phyloP scores from a whole-genome alignment of 2,329 filamentous ascomycete species.

The Trichophyton schoenleinii region DNA sequence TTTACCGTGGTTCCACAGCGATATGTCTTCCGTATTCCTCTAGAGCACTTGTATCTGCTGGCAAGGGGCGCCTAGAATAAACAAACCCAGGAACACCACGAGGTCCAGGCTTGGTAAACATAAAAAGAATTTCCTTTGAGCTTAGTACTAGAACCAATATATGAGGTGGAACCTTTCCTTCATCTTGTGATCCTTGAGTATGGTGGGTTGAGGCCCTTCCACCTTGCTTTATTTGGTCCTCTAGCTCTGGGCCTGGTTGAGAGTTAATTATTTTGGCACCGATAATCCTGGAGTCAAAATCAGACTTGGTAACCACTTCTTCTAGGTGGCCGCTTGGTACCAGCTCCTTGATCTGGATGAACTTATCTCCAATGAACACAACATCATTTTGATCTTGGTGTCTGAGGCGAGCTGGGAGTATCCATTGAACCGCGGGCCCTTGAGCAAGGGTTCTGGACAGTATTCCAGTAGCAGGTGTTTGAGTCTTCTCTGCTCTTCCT shows the following conservation, averaged over 20 bases:
- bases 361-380: conserved; percentile 71
- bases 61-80: conserved; percentile 46
- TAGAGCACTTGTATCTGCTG: conserved; percentile 42
- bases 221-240: conserved; percentile 20
- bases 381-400: conserved; percentile 63
- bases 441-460: conserved; percentile 66
- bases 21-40: conserved; percentile 52
- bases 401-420: conserved; percentile 68
- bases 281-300: conserved; percentile 68
- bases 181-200: neutral
- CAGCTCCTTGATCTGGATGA: conserved; percentile 69
- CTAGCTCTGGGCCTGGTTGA: conserved; percentile 30
- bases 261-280: conserved; percentile 65
- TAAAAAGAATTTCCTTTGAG: conserved; percentile 59
- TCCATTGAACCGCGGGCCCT: conserved; percentile 62
- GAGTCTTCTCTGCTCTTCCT: conserved; percentile 18
- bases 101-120: conserved; percentile 47
- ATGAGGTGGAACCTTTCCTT: conserved; percentile 54
- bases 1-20: conserved; percentile 64
- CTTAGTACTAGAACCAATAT: conserved; percentile 65
- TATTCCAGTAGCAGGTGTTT: conserved; percentile 51
- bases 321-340: conserved; percentile 54
- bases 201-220: conserved; percentile 6
- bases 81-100: conserved; percentile 47
- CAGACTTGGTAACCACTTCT: conserved; percentile 61